Evolutionary conservation across 352 stramenopile species (phyloP).

Genomic region (Pythium aristosporum): DNA sequence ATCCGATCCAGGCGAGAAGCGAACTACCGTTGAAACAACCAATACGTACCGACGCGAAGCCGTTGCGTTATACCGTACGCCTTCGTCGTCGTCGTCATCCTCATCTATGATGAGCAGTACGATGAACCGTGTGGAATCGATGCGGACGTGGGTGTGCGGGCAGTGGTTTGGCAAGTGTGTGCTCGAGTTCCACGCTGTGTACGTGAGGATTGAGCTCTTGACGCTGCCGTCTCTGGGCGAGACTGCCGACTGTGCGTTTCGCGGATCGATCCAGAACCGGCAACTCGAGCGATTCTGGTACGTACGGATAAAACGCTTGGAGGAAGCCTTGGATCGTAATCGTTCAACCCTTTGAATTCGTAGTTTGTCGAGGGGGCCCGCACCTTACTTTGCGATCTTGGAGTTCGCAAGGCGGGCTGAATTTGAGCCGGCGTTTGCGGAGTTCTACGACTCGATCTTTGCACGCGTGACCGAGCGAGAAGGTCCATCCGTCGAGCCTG

Average conservation of each 20-base stretch:
- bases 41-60: background rate
- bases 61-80: background rate
- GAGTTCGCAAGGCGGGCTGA: slow-evolving; percentile 37
- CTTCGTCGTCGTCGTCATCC: no score
- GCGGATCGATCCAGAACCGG: slow-evolving; percentile 16
- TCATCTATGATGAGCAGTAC: background rate
- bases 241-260: slow-evolving; percentile 10
- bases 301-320: background rate
- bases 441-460: slow-evolving; percentile 63
- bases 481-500: slow-evolving; percentile 20
- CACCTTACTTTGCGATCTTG: slow-evolving; percentile 59
- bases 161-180: slow-evolving; percentile 27
- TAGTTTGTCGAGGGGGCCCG: slow-evolving; percentile 21
- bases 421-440: slow-evolving; percentile 29
- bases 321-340: background rate
- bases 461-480: slow-evolving; percentile 38
- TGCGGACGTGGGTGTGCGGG: slow-evolving; percentile 23
- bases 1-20: background rate
- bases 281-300: slow-evolving; percentile 29
- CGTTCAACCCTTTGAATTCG: background rate
- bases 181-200: slow-evolving; percentile 24
- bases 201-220: slow-evolving; percentile 17
- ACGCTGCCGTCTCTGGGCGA: slow-evolving; percentile 2
- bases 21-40: background rate
- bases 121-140: slow-evolving; percentile 19